Percentiles rank a stretch among this genome's conserved stretches.
Evolutionary conservation across 2,329 filamentous ascomycete genomes (phyloP).

Genomic region (Dothideomycetes sp.): DNA sequence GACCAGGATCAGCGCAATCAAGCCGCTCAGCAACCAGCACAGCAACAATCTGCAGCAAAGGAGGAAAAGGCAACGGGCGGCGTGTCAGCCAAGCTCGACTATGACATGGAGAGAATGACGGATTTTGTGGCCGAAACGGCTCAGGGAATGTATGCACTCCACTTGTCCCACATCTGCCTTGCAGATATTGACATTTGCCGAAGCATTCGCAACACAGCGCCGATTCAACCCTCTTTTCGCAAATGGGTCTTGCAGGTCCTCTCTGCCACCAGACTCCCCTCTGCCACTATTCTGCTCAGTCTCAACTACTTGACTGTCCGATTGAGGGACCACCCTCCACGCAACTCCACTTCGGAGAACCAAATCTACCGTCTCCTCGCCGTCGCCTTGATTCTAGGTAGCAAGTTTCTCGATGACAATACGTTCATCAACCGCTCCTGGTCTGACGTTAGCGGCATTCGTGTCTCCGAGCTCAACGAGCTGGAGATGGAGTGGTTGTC

Average conservation of each 20-base stretch:
- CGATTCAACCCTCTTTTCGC: slow-evolving; percentile 55
- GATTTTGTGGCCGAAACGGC: slow-evolving; percentile 91
- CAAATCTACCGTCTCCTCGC: slow-evolving; percentile 83
- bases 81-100: slow-evolving; percentile 88
- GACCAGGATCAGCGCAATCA: slow-evolving; percentile 27
- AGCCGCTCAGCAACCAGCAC: slow-evolving; percentile 24
- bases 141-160: slow-evolving; percentile 55
- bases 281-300: slow-evolving; percentile 80
- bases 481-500: slow-evolving; percentile 83
- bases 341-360: slow-evolving; percentile 41
- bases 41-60: slow-evolving; percentile 32
- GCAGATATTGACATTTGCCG: slow-evolving; percentile 52
- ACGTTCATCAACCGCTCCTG: slow-evolving; percentile 96
- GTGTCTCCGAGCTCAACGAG: slow-evolving; percentile 70
- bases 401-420: slow-evolving; percentile 94
- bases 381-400: slow-evolving; percentile 72
- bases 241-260: slow-evolving; percentile 90
- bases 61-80: slow-evolving; percentile 66
- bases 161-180: slow-evolving; percentile 43
- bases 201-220: slow-evolving; percentile 55
- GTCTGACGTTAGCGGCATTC: slow-evolving; percentile 88
- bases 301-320: slow-evolving; percentile 81
- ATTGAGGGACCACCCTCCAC: slow-evolving; percentile 37
- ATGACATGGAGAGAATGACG: slow-evolving; percentile 92
- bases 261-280: slow-evolving; percentile 78